A percentile compares a stretch with the other conserved stretches of the same genome.
Conservation (phyloP, 306 rosid species). For the Vigna unguiculata region DNA sequence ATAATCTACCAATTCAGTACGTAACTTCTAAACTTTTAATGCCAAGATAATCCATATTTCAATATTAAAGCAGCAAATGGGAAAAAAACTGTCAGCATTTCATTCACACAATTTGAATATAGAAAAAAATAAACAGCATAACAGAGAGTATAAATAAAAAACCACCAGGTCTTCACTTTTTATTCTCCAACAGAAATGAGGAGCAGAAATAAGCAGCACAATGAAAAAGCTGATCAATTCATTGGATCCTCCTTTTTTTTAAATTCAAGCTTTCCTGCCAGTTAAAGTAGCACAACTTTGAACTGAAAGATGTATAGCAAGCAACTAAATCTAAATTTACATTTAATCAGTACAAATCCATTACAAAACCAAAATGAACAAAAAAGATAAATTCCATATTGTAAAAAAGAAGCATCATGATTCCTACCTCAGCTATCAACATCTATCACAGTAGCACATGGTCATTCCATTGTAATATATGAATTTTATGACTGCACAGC, state of each 20-base stretch:
- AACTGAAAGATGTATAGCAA: conserved; percentile 56
- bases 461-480: conserved; percentile 50
- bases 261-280: conserved; percentile 52
- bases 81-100: conserved; percentile 19
- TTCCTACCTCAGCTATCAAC: conserved; percentile 81
- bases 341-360: conserved; percentile 68
- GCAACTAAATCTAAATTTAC: conserved; percentile 77
- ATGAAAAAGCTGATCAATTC: conserved; percentile 47
- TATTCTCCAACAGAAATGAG: conserved; percentile 38
- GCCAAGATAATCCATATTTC: background rate
- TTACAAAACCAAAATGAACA: conserved; percentile 63
- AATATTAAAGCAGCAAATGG: conserved; percentile 18
- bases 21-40: conserved; percentile 1
- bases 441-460: conserved; percentile 53
- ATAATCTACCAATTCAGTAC: background rate
- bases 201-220: conserved; percentile 45
- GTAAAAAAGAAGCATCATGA: conserved; percentile 55
- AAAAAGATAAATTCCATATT: conserved; percentile 48
- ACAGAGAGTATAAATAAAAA: conserved; percentile 25
- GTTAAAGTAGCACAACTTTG: conserved; percentile 48
- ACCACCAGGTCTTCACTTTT: conserved; percentile 35
- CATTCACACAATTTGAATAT: background rate
- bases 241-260: conserved; percentile 53
- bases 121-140: conserved; percentile 19
- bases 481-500: conserved; percentile 71